Evolutionary conservation across 2,329 filamentous ascomycete species (phyloP).

Genomic region (Colletotrichum siamense): DNA sequence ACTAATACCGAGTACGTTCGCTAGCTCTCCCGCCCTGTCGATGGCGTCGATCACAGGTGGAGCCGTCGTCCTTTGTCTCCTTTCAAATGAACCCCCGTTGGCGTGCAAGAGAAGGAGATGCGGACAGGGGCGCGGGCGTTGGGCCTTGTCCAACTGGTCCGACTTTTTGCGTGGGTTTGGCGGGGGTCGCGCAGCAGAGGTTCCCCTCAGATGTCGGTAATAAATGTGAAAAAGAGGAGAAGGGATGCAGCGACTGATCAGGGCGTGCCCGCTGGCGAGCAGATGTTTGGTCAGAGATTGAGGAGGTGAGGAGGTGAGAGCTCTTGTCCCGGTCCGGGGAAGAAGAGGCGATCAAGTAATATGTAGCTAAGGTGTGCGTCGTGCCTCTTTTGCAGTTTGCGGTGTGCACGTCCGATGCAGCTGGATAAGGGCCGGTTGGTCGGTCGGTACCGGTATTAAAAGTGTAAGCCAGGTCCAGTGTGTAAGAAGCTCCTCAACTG

Average conservation of each 20-base stretch:
- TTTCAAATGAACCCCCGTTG: conserved; percentile 20
- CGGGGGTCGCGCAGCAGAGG: conserved; percentile 4
- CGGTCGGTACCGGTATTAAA: not conserved
- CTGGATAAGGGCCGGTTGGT: not conserved
- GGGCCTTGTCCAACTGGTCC: not conserved
- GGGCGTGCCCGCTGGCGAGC: conserved; percentile 6
- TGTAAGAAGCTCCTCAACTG: not conserved
- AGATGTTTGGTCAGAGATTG: conserved; percentile 19
- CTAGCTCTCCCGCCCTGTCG: conserved; percentile 12
- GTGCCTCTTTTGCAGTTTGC: conserved; percentile 11
- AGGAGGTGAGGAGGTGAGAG: not conserved
- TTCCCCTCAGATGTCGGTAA: conserved; percentile 14
- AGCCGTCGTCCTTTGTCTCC: conserved; percentile 18
- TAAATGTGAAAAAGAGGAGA: conserved; percentile 21
- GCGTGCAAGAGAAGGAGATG: conserved; percentile 2
- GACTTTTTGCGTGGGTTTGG: not conserved
- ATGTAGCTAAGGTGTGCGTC: conserved; percentile 5
- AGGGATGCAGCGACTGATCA: not conserved
- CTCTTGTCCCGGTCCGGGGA: not conserved
- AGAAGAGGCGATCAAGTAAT: conserved; percentile 7
- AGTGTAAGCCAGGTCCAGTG: not conserved
- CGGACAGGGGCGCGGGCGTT: not conserved
- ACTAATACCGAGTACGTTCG: conserved; percentile 16
- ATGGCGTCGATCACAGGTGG: conserved; percentile 20
- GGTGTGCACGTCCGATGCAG: conserved; percentile 22